Base-by-base conservation (phyloP, 345 rosid genomes). In the Psidium friedrichsthalianum region DNA sequence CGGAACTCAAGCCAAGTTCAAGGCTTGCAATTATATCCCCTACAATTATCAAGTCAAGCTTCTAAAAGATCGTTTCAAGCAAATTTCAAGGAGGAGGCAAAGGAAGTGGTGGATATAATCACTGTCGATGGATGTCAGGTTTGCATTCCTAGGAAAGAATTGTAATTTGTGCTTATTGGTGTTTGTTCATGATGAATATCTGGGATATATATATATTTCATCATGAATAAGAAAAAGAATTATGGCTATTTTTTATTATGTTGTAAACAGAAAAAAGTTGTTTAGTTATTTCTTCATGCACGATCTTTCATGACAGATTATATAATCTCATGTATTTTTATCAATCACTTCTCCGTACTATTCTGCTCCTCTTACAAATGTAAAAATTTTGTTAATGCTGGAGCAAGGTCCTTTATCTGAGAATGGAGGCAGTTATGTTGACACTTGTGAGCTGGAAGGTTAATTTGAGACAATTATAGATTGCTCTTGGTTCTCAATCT, bases 111-210 rank as follows among this genome's bases (percentile, higher is more conserved):
- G 36, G 98, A 97, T 87, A 95, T 97, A 83, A 95, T 94, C 84
- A 97, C 98, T 16, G 96, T 96, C 56, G 99, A 97, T 85, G 99
- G 99, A 83, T 97, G 96, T 90, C 99, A 97, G 99, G 99, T 97
- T 89, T 82, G 74, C 58, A 61, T 83, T 27, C 27, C 36, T 82
- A 29, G 12, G 13, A 52, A 84, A 52, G 4, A 27, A 29, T 40
- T 51, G 24, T 32, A 24, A 32, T 51, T 61, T 58, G 36, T 27
- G 29, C 64, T 56, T 1, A 13, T 36, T 42, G 29, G 51, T 58
- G 44, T 59, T 47, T 57, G 44, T 44, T 56, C 29, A 56, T 57
- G 74, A 53, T 21, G 25, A 69, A 36, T 36, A 69, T 36, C 80
- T 69, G 47, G 25, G 80, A 47, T 36, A 36, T 36, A 36, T 36